Evolutionary conservation across 768 basidiomycete genomes (phyloP).

Genomic region (Boletellus emodensis): DNA sequence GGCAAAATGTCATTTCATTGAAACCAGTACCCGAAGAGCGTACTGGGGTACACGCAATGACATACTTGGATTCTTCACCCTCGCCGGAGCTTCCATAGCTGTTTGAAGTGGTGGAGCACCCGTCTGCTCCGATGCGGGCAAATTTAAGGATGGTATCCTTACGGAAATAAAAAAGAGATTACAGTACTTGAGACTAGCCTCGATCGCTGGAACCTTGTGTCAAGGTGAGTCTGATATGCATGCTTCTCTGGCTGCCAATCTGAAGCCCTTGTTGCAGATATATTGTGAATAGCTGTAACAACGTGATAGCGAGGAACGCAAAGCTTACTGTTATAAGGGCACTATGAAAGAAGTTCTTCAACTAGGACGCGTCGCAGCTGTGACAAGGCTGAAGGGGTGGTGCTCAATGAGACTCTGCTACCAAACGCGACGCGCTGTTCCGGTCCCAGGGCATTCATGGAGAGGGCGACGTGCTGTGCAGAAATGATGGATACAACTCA

Average conservation of each 20-base stretch:
- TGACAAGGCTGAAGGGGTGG: conserved; percentile 79
- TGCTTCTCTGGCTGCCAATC: neutral
- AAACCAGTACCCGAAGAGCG: conserved; percentile 79
- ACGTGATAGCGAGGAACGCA: conserved; percentile 80
- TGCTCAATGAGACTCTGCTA: conserved; percentile 72
- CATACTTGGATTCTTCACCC: conserved; percentile 85
- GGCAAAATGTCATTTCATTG: conserved; percentile 81
- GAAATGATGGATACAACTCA: conserved; percentile 60
- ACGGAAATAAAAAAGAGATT: conserved; percentile 69
- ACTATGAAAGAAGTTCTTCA: conserved; percentile 6
- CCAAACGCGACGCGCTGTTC: conserved; percentile 81
- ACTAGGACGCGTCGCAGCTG: neutral
- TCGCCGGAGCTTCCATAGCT: conserved; percentile 76
- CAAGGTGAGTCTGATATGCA: conserved; percentile 50
- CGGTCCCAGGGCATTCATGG: conserved; percentile 57
- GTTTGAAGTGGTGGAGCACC: conserved; percentile 77
- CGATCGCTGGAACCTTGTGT: conserved; percentile 75
- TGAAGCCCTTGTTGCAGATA: conserved; percentile 45
- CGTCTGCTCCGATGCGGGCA: conserved; percentile 65
- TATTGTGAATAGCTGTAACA: conserved; percentile 78
- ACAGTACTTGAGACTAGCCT: conserved; percentile 67
- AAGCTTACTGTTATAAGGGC: conserved; percentile 87
- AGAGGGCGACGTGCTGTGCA: conserved; percentile 78
- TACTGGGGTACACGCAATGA: conserved; percentile 62
- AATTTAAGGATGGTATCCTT: conserved; percentile 62